Evolutionary conservation across 148 eudicot species (phyloP).

Genomic region (Heliosperma pusillum): DNA sequence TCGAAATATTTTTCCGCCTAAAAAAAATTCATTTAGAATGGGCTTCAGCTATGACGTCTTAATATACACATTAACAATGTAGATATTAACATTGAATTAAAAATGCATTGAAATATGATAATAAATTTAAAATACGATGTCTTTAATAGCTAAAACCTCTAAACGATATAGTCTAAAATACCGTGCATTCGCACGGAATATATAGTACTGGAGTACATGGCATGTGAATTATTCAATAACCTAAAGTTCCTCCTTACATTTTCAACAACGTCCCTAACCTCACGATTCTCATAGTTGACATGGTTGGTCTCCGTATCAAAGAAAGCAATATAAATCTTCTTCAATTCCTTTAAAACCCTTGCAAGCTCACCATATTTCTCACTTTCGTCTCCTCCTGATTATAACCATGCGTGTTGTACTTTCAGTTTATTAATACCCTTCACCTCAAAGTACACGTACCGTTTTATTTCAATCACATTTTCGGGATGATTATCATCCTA

Average conservation of each 20-base stretch:
- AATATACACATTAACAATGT: too few species aligned
- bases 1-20: too few species aligned
- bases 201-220: too few species aligned
- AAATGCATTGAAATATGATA: too few species aligned
- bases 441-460: background rate
- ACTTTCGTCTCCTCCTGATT: background rate
- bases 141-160: too few species aligned
- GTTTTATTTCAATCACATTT: slow-evolving; percentile 4
- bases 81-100: too few species aligned
- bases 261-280: background rate
- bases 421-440: background rate
- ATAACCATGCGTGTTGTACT: background rate
- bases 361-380: slow-evolving; percentile 6
- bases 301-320: background rate
- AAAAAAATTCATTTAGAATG: too few species aligned
- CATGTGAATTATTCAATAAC: too few species aligned
- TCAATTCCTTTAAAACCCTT: background rate
- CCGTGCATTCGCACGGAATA: too few species aligned
- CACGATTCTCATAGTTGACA: background rate
- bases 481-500: background rate
- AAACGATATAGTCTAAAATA: too few species aligned
- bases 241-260: background rate
- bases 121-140: too few species aligned
- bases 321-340: background rate
- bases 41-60: too few species aligned